Base-by-base conservation (phyloP, 768 basidiomycete genomes). In the Cubamyces sp. region DNA sequence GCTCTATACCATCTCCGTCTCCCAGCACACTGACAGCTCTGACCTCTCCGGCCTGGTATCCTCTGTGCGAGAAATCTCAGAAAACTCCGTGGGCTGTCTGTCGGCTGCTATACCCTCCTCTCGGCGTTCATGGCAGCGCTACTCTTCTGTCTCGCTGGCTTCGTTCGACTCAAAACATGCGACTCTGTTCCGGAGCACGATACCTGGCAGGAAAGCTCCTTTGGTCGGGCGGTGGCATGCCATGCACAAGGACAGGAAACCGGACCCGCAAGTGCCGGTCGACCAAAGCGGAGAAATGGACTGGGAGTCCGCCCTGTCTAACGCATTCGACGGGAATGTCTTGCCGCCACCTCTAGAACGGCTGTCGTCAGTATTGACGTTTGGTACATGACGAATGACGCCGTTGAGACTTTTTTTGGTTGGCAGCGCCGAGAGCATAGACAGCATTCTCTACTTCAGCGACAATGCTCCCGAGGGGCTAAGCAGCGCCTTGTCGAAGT, bases 191-290 rank as follows among this genome's bases (percentile, higher is more conserved):
- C 79, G 81, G n/a, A 90, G 89, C 9, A 79, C 78, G 0, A 82
- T 91, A 55, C 81, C 82, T 0, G 90, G 91, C 12, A 76, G 76
- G 49, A 72, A 76, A n/a, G 76, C 82, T 16, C 72, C 81, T 2
- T 87, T 88, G 67, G 89, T 92, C 14, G 91, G 91, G 28, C 78
- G 89, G 48, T 87, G 87, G 87, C 87, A 89, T 69, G 80, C 87
- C 18, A 82, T 83, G 64, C 73, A 82, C 61, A 77, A 80, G 66
- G 77, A 75, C 65, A 66, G 9, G n/a, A 23, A 53, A 18, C 53
- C 53, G 21, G 56, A 63, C 3, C 48, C 57, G 0, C 47, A 65
- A 30, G 26, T 30, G 26, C 49, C 54, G 8, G 48, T 39, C 23
- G 43, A 57, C 16, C 47, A 64, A 37, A 11, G 71, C 67, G 25